Conservation (phyloP, 495 filamentous ascomycete genomes). For the Ramalina peruviana region DNA sequence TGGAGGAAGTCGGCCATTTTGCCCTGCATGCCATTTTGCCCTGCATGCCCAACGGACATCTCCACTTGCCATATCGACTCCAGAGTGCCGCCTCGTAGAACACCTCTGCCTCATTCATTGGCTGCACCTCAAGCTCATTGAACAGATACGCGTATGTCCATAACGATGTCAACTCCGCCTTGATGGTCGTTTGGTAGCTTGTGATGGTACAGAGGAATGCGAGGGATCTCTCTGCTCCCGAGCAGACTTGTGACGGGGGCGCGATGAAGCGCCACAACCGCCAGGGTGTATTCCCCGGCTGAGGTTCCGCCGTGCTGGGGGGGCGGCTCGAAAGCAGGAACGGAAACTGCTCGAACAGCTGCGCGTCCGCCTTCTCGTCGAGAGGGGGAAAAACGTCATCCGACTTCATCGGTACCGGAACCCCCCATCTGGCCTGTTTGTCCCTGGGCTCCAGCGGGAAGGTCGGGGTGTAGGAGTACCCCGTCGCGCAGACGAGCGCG, state of each 20-base stretch:
- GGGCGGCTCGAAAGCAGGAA: not conserved
- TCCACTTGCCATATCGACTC: conserved; percentile 53
- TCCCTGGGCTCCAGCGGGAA: conserved; percentile 47
- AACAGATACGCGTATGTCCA: conserved; percentile 13
- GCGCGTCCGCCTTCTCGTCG: conserved; percentile 39
- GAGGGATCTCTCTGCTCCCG: not conserved
- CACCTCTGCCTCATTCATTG: conserved; percentile 10
- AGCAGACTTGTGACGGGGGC: conserved; percentile 1
- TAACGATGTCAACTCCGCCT: conserved; percentile 2
- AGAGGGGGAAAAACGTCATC: conserved; percentile 8
- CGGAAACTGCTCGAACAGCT: conserved; percentile 57
- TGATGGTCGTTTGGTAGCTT: not conserved
- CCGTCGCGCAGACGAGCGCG: conserved; percentile 51
- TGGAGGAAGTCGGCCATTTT: conserved; percentile 62
- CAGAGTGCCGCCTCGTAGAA: conserved; percentile 46
- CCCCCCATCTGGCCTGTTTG: conserved; percentile 25
- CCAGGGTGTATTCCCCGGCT: not conserved
- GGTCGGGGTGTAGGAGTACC: conserved; percentile 50
- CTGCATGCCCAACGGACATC: conserved; percentile 53
- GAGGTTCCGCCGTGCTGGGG: not conserved
- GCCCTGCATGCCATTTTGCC: no score
- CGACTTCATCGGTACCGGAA: conserved; percentile 5
- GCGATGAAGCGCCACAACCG: conserved; percentile 9
- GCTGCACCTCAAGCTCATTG: not conserved
- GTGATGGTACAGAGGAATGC: conserved; percentile 8